Conservation (phyloP, 331 rosid species). For the Quercus phellos region DNA sequence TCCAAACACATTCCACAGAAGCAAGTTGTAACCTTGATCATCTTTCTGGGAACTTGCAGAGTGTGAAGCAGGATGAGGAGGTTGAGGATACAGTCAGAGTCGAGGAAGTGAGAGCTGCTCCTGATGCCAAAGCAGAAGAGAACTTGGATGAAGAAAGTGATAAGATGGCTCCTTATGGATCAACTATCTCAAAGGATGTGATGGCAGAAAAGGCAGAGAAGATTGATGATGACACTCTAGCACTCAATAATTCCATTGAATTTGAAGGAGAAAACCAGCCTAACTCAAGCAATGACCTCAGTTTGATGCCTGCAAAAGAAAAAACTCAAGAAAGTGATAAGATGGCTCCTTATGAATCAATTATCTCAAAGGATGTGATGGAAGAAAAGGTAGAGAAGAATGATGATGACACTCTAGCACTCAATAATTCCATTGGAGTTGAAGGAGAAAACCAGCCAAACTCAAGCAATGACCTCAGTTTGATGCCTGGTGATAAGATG, state of each 20-base stretch:
- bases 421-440: background rate
- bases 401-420: slow-evolving; percentile 11
- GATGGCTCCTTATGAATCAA: slow-evolving; percentile 2
- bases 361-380: slow-evolving; percentile 13
- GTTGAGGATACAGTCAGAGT: slow-evolving; percentile 18
- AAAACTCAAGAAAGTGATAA: background rate
- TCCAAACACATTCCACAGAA: slow-evolving; percentile 46
- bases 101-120: slow-evolving; percentile 19
- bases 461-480: background rate
- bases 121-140: slow-evolving; percentile 26
- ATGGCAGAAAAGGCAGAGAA: slow-evolving; percentile 25
- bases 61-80: slow-evolving; percentile 50
- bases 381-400: slow-evolving; percentile 29
- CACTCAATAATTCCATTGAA: background rate
- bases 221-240: slow-evolving; percentile 18
- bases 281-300: background rate
- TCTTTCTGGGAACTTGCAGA: slow-evolving; percentile 47
- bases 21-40: slow-evolving; percentile 52
- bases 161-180: background rate
- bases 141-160: slow-evolving; percentile 10
- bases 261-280: slow-evolving; percentile 29
- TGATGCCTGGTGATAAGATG: slow-evolving; percentile 1
- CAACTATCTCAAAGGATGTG: slow-evolving; percentile 17
- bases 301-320: background rate
- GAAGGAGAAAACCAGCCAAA: slow-evolving; percentile 27